Base-by-base conservation (phyloP, 2,329 filamentous ascomycete species). In the Microdochium nivale region DNA sequence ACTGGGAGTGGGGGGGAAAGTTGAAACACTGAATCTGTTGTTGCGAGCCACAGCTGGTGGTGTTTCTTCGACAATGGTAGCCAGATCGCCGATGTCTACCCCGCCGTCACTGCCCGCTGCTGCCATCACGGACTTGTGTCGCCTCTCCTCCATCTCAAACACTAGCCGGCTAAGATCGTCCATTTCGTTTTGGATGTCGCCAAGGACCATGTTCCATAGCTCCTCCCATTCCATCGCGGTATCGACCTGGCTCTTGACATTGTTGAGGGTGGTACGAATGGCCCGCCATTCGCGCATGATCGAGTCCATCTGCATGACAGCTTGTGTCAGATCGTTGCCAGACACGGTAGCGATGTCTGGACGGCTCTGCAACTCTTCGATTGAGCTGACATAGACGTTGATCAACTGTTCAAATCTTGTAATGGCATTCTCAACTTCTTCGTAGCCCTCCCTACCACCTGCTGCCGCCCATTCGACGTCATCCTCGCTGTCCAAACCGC, bases 141-240 rank as follows among this genome's bases (percentile, higher is more conserved):
- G 80, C 57, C 90, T 87, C 70, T 97, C 94, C 67, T 99, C 94
- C 90, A 97, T 96, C 68, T 97, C 91, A 62, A 97, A 97, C 27
- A 97, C 88, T 48, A 96, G 73, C 37, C 87, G 79, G 61, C 81
- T 83, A 16, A 95, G 76, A 46, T 86, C 84, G 57, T 94, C 88
- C 63, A 83, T 85, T 70, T 99, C 94, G 55, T 86, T 83, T 50
- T 91, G 88, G 55, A 97, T 96, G 65, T 97, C 92, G 46, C 91
- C 92, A 2, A 99, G 75, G 2, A 97, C 92, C 56, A 81, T 89
- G 60, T 90, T 90, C 92, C 94, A 97, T 33, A 99, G 76, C 70
- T 97, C 91, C 67, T 96, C 91, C 92, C 92, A 99, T 65, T 99
- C 94, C 90, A 97, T 95, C 47, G 94, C 94, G 53, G 96, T 84